A percentile compares a stretch with the other conserved stretches of the same genome.
Evolutionary conservation across 164 flowering plant species (phyloP).

Genomic region (Echeveria elegans): DNA sequence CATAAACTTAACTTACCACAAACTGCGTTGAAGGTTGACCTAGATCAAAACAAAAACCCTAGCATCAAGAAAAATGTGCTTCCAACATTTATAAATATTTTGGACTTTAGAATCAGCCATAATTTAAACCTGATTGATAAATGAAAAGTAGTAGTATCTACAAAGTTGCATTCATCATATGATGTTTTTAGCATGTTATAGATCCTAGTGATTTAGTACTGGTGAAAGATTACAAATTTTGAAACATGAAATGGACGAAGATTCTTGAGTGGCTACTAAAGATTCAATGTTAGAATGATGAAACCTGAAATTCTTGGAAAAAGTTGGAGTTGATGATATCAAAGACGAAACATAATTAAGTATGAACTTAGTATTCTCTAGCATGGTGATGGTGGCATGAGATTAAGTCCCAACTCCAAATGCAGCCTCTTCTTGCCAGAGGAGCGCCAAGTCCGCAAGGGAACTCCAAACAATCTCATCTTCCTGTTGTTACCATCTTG

Average conservation of each 20-base stretch:
- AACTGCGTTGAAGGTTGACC: background rate
- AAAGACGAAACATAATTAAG: background rate
- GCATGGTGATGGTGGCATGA: slow-evolving; percentile 72
- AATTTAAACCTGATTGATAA: background rate
- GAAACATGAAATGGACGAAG: too few relatives aligned
- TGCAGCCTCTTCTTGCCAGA: slow-evolving; percentile 65
- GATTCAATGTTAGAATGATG: background rate
- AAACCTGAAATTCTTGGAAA: background rate
- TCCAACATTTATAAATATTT: background rate
- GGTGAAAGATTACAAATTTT: too few relatives aligned
- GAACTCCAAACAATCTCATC: slow-evolving; percentile 22
- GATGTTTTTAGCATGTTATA: background rate
- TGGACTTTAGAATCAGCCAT: background rate
- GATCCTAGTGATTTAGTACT: background rate
- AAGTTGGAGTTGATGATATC: slow-evolving; percentile 10
- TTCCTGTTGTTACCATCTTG: background rate
- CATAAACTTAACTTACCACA: background rate
- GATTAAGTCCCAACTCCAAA: slow-evolving; percentile 69
- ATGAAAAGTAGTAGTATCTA: background rate
- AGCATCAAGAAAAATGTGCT: background rate
- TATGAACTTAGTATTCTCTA: slow-evolving; percentile 16
- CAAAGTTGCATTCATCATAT: background rate
- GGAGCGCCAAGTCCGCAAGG: slow-evolving; percentile 17
- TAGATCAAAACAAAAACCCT: background rate
- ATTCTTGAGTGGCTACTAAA: background rate